Base-by-base conservation (phyloP, 2,329 filamentous ascomycete genomes). In the Trichoderma polysporum region DNA sequence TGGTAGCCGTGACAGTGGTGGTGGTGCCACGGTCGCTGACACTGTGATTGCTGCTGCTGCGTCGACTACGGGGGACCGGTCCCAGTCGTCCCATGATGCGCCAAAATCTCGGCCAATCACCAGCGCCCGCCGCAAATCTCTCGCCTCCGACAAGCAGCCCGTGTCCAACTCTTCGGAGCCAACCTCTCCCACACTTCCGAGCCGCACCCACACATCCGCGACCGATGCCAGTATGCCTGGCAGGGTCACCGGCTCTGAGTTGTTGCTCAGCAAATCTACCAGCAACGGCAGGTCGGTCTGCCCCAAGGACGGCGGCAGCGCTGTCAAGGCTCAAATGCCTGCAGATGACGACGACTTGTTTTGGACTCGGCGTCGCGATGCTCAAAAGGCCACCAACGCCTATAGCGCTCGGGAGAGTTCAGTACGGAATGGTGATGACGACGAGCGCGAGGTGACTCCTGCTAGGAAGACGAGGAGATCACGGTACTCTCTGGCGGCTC, bases 221-320 rank as follows among this genome's bases (percentile, higher is more conserved):
- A 71, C 74, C 70, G 74, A 77, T 71, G 74, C 73, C 74, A 77
- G 74, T 72, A 81, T 81, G 79, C 79, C 79, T 68, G 79, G 79
- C 70, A 75, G 77, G 70, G 71, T 81, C 70, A 70, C 76, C 67
- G 71, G 75, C 65, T 71, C 73, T 50, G 73, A 76, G 58, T 69
- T 76, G 63, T 76, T 78, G 60, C 70, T 73, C 45, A 67, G 70
- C 66, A 78, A 74, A 72, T 70, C 68, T 49, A 31, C 56, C 31
- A 25, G 65, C 53, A 64, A 66, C 58, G 13, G 47, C 60, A 22
- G 41, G 71, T 58, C 72, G 70, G 69, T 61, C 70, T 66, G 67
- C 70, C 31, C 22, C 53, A 77, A 77, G 74, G 71, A 72, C 68
- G 68, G 63, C 50, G 66, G 50, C 52, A 47, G 61, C 49, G 70